Conservation (phyloP, 2,329 filamentous ascomycete genomes). For the Penicillium sp. region DNA sequence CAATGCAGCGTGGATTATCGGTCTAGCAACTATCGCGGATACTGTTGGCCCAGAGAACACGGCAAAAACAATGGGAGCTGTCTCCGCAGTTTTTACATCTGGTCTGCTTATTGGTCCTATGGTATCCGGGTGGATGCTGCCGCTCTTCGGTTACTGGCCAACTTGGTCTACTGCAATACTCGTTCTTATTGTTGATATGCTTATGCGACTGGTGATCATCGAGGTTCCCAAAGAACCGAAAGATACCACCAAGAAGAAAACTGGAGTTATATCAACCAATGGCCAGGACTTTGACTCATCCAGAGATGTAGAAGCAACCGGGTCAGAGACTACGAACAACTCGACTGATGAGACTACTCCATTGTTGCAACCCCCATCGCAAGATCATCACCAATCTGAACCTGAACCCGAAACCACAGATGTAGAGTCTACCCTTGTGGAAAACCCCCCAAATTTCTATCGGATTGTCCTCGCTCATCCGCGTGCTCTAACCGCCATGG, state of each 20-base stretch:
- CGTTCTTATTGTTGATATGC: slow-evolving; percentile 25
- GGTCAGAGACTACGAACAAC: not conserved
- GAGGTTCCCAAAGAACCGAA: slow-evolving; percentile 16
- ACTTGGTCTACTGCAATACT: slow-evolving; percentile 27
- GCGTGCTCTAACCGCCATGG: slow-evolving; percentile 40
- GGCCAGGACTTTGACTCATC: too few species aligned
- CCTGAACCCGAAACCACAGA: not conserved
- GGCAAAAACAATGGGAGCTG: slow-evolving; percentile 25
- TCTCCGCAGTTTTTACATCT: slow-evolving; percentile 21
- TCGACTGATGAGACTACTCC: not conserved
- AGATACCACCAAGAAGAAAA: not conserved
- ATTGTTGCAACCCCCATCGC: not conserved
- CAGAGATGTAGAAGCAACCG: slow-evolving; percentile 1
- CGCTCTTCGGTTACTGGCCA: slow-evolving; percentile 25
- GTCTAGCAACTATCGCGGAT: slow-evolving; percentile 26
- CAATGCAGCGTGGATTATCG: slow-evolving; percentile 30
- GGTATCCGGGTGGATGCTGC: slow-evolving; percentile 25
- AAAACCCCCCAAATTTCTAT: slow-evolving; percentile 21
- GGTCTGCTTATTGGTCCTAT: slow-evolving; percentile 27
- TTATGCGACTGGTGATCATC: slow-evolving; percentile 27
- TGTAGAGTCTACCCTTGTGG: not conserved
- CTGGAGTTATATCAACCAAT: not conserved
- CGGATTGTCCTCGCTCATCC: slow-evolving; percentile 40
- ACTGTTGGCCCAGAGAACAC: slow-evolving; percentile 23
- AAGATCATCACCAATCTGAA: not conserved